Evolutionary conservation across 148 eudicot species (phyloP).

Genomic region (Beta vulgaris): DNA sequence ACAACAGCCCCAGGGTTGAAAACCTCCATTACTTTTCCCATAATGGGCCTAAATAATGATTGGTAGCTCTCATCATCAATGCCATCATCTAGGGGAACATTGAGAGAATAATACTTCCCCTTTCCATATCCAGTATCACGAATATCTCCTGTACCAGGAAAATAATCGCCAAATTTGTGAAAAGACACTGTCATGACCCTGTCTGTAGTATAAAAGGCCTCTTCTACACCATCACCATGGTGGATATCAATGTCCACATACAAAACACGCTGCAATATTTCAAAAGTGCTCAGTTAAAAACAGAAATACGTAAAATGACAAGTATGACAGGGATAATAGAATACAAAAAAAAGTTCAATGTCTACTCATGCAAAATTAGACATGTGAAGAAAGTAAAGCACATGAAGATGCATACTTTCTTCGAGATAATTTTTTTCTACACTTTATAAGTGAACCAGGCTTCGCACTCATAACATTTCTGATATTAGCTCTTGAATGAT

Average conservation of each 20-base stretch:
- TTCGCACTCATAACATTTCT: too few species aligned
- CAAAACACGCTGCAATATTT: conserved; percentile 53
- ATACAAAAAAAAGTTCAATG: too few species aligned
- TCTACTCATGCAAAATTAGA: too few species aligned
- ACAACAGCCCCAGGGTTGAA: conserved; percentile 75
- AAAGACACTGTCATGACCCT: conserved; percentile 74
- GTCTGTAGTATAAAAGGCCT: conserved; percentile 73
- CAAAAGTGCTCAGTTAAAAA: not conserved
- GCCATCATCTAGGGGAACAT: conserved; percentile 69
- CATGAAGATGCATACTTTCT: too few species aligned
- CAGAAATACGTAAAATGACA: not conserved
- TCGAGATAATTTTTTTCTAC: too few species aligned
- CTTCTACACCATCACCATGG: conserved; percentile 73
- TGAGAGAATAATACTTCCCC: conserved; percentile 63
- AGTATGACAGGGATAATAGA: too few species aligned
- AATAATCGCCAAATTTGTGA: conserved; percentile 70
- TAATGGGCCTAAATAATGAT: conserved; percentile 63
- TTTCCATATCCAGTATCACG: conserved; percentile 53
- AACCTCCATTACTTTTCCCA: conserved; percentile 81
- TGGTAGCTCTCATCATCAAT: conserved; percentile 64
- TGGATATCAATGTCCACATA: conserved; percentile 74
- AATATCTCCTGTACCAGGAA: conserved; percentile 66
- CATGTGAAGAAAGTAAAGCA: too few species aligned
- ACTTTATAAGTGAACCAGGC: too few species aligned
- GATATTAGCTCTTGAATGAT: too few species aligned